phyloP scores from a whole-genome alignment of 257 asterid species.

The Scutellaria minor region DNA sequence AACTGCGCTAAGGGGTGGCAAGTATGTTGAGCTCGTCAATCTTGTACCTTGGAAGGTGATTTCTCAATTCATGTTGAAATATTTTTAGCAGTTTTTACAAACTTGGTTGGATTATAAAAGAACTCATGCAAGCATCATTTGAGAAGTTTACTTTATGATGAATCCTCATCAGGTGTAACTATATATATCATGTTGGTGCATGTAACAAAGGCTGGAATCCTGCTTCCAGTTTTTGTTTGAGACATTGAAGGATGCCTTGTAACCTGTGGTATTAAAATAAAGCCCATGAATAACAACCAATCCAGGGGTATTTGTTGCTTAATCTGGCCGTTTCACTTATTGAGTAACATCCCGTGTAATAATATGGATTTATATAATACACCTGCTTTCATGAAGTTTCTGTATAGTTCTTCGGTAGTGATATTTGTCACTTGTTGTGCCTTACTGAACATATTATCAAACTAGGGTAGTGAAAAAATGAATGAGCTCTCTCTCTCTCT shows the following conservation, averaged over 20 bases:
- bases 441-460: conserved; percentile 17
- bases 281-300: background rate
- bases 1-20: conserved; percentile 90
- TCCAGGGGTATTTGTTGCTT: background rate
- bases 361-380: conserved; percentile 18
- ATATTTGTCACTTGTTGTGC: background rate
- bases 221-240: conserved; percentile 17
- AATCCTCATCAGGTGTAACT: background rate
- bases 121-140: conserved; percentile 18
- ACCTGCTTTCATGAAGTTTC: conserved; percentile 19
- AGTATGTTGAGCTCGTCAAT: conserved; percentile 96
- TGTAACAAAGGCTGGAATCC: conserved; percentile 9
- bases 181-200: background rate
- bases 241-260: conserved; percentile 11
- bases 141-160: background rate
- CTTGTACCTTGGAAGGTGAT: conserved; percentile 98
- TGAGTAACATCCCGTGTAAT: conserved; percentile 2
- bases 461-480: conserved; percentile 1
- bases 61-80: conserved; percentile 27
- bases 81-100: conserved; percentile 14
- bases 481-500: background rate
- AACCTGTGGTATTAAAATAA: background rate
- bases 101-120: background rate
- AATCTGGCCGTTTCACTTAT: conserved; percentile 5
- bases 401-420: conserved; percentile 19